Evolutionary conservation across 441 rosid genomes (phyloP).

Genomic region (Oxalis stricta): DNA sequence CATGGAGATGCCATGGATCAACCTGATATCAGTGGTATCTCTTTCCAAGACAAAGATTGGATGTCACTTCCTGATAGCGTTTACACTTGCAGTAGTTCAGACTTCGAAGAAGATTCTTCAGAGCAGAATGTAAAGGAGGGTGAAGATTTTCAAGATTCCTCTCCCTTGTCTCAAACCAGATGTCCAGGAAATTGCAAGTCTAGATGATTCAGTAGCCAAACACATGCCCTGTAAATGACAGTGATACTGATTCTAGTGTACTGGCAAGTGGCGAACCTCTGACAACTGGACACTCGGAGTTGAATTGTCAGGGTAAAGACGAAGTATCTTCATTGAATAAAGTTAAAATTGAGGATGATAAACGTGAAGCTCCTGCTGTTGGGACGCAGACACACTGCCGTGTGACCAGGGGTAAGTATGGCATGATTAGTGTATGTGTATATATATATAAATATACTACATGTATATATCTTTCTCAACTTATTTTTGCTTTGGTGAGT

Average conservation of each 20-base stretch:
- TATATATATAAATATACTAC: too few relatives aligned
- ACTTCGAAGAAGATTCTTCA: slow-evolving; percentile 18
- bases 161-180: slow-evolving; percentile 31
- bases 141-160: slow-evolving; percentile 10
- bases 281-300: slow-evolving; percentile 18
- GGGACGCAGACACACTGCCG: slow-evolving; percentile 22
- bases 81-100: slow-evolving; percentile 43
- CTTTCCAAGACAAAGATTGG: slow-evolving; percentile 59
- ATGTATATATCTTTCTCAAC: too few relatives aligned
- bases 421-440: slow-evolving; percentile 7
- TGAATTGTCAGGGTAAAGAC: slow-evolving; percentile 26
- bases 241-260: slow-evolving; percentile 13
- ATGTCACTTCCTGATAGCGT: slow-evolving; percentile 77
- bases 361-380: slow-evolving; percentile 27
- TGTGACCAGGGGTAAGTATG: slow-evolving; percentile 54
- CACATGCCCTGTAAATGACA: slow-evolving; percentile 13
- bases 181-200: slow-evolving; percentile 15
- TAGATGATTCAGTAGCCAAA: slow-evolving; percentile 11
- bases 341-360: slow-evolving; percentile 34
- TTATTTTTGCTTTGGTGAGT: too few relatives aligned
- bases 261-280: slow-evolving; percentile 14
- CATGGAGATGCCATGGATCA: slow-evolving; percentile 29
- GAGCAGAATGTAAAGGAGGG: slow-evolving; percentile 16
- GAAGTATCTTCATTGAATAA: slow-evolving; percentile 22
- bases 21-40: slow-evolving; percentile 20